Evolutionary conservation across 2,329 filamentous ascomycete species (phyloP), one percentile per base, ranked within the genome.

Genomic region (Talaromyces sp.): DNA sequence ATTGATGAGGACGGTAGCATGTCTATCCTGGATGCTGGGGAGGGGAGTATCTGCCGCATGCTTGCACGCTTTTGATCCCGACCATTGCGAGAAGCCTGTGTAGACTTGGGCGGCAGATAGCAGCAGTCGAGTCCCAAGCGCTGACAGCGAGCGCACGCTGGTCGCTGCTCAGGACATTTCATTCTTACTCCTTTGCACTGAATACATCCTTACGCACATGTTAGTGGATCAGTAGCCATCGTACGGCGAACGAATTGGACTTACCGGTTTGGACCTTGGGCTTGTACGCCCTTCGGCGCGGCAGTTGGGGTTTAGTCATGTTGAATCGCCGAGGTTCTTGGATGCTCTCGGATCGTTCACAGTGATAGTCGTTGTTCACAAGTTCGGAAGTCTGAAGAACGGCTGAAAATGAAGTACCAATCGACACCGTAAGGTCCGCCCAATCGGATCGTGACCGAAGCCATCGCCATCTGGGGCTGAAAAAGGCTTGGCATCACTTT

Each of bases 151-250:
- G 56, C 56, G 19, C 56, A 59, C 37, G n/a, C 56, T 8, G 56
- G 56, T 27, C 56, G 56, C 35, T 59, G 56, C 56, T 59, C 56
- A 1, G 56, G 56, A n/a, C 56, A 59, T 35, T 59, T 59, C 35
- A 59, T 59, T n/a, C 56, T 17, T 1, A 43, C 56, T 27, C 56
- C 33, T 43, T 59, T 59, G 31, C 56, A 59, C 22, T 59, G 56
- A 5, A n/a, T 43, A 59, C 56, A 59, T 11, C 56, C 56, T 59
- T 27, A n/a, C 4, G 19, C 19, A 41, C 37, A 27, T 41, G 35
- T 59, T 27, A 54, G 27, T 52, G 49, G 49, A 33, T 35, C 27
- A 33, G 33, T 17, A 6, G 27, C 10, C 11, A 13, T 17, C 31
- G n/a, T 54, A 35, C 3, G 31, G 50, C 31, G 4, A 10, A 35